A percentile compares a stretch with the other conserved stretches of the same genome.
phyloP scores from a whole-genome alignment of 2,329 filamentous ascomycete genomes.

The Xylariaceae sp. region DNA sequence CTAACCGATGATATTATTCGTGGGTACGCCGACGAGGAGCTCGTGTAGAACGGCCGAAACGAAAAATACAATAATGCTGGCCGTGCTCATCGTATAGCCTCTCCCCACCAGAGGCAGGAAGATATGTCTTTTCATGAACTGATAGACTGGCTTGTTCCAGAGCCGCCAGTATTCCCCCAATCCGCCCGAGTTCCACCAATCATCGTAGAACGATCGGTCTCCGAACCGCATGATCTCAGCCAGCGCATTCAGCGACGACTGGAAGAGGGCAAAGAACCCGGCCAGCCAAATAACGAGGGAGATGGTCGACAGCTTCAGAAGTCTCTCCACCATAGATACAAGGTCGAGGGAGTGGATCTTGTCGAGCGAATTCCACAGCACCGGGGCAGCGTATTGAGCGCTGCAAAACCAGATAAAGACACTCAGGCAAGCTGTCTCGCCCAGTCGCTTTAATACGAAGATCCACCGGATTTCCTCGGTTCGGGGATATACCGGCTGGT shows the following conservation, averaged over 20 bases:
- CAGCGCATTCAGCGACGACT: slow-evolving; percentile 83
- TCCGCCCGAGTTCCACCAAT: slow-evolving; percentile 95
- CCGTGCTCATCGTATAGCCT: slow-evolving; percentile 65
- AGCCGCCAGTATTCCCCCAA: slow-evolving; percentile 87
- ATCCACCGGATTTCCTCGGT: slow-evolving; percentile 75
- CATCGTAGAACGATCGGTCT: slow-evolving; percentile 90
- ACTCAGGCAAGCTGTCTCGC: slow-evolving; percentile 69
- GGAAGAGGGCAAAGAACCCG: slow-evolving; percentile 95
- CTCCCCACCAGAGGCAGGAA: slow-evolving; percentile 82
- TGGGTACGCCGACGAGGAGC: slow-evolving; percentile 85
- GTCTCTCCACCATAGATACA: slow-evolving; percentile 74
- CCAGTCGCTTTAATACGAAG: slow-evolving; percentile 78
- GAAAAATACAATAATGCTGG: slow-evolving; percentile 78
- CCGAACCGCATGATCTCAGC: slow-evolving; percentile 87
- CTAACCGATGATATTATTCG: slow-evolving; percentile 83
- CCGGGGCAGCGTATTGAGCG: slow-evolving; percentile 88
- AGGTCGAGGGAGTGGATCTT: slow-evolving; percentile 79
- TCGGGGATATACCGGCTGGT: slow-evolving; percentile 93
- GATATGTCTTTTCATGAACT: slow-evolving; percentile 93
- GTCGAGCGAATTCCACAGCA: slow-evolving; percentile 82
- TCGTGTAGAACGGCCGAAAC: slow-evolving; percentile 89
- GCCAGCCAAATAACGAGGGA: slow-evolving; percentile 95
- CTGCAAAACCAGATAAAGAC: slow-evolving; percentile 94
- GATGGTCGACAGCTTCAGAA: slow-evolving; percentile 94
- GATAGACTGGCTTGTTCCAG: slow-evolving; percentile 97